Percentiles rank a stretch among this genome's conserved stretches.
These are phyloP conservation scores for Podila minutissima DNA, from an alignment of 192 early-diverging fungal genomes.

Conservation along the genomic window DNA sequence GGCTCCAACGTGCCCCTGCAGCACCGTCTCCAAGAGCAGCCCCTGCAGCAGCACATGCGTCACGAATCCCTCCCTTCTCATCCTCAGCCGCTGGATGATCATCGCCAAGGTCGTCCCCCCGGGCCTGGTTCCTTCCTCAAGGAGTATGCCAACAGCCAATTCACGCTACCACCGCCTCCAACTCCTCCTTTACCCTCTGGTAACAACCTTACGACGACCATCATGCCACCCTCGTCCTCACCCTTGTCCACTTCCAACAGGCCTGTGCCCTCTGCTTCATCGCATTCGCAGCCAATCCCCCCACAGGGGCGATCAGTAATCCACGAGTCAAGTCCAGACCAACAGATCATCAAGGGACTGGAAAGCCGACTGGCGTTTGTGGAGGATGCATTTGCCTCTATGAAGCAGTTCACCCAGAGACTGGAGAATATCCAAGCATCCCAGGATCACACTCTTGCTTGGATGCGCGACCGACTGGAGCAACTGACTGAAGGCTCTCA, in stretches of 20 bases:
- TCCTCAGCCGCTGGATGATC: constrained; percentile 8
- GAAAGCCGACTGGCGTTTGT: constrained; percentile 25
- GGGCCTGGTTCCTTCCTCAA: constrained; percentile 14
- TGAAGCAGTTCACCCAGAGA: constrained; percentile 29
- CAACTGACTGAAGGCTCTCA: constrained; percentile 16
- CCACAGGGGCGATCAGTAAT: not conserved
- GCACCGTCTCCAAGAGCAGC: not conserved
- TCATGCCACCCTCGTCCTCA: not conserved
- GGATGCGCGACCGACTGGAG: constrained; percentile 47
- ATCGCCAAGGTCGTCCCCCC: constrained; percentile 28
- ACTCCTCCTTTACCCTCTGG: constrained; percentile 35
- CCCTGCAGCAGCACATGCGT: not conserved
- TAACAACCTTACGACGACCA: constrained; percentile 14
- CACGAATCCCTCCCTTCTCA: constrained; percentile 7
- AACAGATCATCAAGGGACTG: constrained; percentile 4
- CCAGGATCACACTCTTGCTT: constrained; percentile 30
- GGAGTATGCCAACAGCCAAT: constrained; percentile 6
- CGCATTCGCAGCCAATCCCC: not conserved
- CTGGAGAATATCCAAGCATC: constrained; percentile 27
- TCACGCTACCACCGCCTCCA: constrained; percentile 13
- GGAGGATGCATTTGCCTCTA: constrained; percentile 27
- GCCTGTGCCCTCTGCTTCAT: not conserved
- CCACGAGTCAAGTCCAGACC: not conserved
- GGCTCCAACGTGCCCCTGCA: not conserved
- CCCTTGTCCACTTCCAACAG: not conserved